phyloP scores from a whole-genome alignment of 306 rosid genomes.

The Cicer cuneatum region DNA sequence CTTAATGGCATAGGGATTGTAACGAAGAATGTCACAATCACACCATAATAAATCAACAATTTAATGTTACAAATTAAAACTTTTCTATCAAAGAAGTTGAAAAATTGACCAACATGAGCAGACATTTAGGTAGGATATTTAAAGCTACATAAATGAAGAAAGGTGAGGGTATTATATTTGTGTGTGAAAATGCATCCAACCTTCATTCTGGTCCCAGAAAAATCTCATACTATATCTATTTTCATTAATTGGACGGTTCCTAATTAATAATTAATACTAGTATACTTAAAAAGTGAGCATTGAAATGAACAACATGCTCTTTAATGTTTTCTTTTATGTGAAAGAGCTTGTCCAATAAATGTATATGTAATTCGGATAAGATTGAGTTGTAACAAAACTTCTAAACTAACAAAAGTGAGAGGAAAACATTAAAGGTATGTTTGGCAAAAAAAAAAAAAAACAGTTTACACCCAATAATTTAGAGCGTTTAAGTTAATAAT shows the following conservation, averaged over 20 bases:
- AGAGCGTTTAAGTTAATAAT: no score
- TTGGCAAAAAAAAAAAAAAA: no score
- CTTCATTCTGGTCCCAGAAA: slow-evolving; percentile 41
- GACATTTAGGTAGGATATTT: slow-evolving; percentile 49
- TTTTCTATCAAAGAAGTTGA: slow-evolving; percentile 25
- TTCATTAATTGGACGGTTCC: slow-evolving; percentile 79
- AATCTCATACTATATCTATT: slow-evolving; percentile 8
- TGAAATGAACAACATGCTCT: slow-evolving; percentile 24
- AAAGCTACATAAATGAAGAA: slow-evolving; percentile 41
- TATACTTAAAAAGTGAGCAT: slow-evolving; percentile 20
- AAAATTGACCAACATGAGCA: slow-evolving; percentile 40
- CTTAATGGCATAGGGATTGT: neutral
- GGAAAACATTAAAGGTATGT: no score
- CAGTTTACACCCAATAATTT: no score
- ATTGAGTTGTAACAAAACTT: neutral
- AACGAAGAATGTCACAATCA: slow-evolving; percentile 31
- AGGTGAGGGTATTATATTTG: neutral
- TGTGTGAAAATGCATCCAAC: slow-evolving; percentile 42
- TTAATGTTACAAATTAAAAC: neutral
- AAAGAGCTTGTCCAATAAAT: slow-evolving; percentile 36
- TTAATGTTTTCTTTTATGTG: neutral
- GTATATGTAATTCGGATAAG: neutral
- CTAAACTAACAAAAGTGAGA: neutral
- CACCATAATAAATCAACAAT: slow-evolving; percentile 24
- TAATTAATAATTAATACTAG: slow-evolving; percentile 45